phyloP scores from a whole-genome alignment of 371 early-diverging fungal genomes.

The Mucor indicus region DNA sequence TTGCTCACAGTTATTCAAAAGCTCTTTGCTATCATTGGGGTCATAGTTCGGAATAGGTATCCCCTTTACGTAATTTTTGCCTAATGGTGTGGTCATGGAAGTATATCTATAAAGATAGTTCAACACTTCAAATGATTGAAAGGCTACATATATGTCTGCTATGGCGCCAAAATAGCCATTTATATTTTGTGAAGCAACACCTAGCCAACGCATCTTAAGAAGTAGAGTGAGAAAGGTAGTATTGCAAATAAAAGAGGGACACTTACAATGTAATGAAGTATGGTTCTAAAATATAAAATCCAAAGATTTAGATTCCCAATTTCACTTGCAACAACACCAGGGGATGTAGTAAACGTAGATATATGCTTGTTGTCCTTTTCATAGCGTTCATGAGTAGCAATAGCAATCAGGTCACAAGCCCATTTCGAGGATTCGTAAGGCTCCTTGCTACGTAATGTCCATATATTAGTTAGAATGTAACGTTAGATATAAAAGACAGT shows the following conservation, averaged over 20 bases:
- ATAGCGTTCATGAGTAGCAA: conserved; percentile 51
- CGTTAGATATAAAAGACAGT: no score
- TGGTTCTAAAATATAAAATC: conserved; percentile 35
- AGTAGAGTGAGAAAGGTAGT: no score
- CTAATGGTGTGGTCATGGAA: conserved; percentile 38
- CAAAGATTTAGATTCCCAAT: conserved; percentile 58
- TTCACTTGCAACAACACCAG: conserved; percentile 69
- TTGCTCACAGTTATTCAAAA: conserved; percentile 33
- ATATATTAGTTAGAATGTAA: no score
- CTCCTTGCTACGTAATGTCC: conserved; percentile 32
- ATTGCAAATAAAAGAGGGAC: no score
- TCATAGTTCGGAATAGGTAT: conserved; percentile 25
- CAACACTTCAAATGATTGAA: conserved; percentile 31
- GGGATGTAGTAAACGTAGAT: conserved; percentile 59
- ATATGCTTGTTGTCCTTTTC: conserved; percentile 19
- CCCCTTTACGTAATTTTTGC: conserved; percentile 37
- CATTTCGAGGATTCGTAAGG: conserved; percentile 84
- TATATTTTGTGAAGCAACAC: conserved; percentile 61
- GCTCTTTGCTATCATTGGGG: conserved; percentile 19
- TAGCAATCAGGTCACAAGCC: conserved; percentile 62
- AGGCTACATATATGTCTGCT: conserved; percentile 51
- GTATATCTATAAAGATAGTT: conserved; percentile 48
- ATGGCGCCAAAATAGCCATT: conserved; percentile 52
- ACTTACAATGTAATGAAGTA: conserved; percentile 48
- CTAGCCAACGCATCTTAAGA: conserved; percentile 44